A percentile compares a stretch with the other conserved stretches of the same genome.
These are phyloP conservation scores for Metschnikowia kunwiensis DNA, from an alignment of 805 yeast genomes.

Conservation along the genomic window DNA sequence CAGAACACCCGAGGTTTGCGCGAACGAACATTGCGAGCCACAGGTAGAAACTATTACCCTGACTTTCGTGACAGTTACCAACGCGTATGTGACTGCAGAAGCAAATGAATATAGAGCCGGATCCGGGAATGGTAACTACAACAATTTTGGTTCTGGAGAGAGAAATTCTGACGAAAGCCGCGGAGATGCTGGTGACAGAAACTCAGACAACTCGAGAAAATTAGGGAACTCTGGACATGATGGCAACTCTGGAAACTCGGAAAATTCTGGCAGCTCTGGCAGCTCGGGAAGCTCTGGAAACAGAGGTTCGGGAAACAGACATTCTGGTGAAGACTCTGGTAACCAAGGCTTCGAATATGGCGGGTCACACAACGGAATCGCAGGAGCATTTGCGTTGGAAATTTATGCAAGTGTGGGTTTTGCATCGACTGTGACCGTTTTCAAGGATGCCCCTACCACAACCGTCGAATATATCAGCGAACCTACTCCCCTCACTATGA, in stretches of 20 bases:
- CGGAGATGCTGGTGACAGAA: neutral
- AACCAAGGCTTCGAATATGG: neutral
- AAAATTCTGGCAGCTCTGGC: too few species aligned
- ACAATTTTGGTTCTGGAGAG: neutral
- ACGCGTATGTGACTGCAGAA: neutral
- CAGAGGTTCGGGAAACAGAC: neutral
- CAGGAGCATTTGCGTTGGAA: neutral
- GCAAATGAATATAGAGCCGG: neutral
- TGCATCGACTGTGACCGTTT: conserved; percentile 2
- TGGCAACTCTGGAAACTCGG: neutral
- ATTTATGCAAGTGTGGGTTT: neutral
- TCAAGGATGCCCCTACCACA: conserved; percentile 1
- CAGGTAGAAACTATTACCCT: neutral
- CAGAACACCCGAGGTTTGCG: neutral
- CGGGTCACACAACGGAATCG: neutral
- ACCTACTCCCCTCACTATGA: neutral
- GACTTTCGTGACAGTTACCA: neutral
- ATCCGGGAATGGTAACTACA: neutral
- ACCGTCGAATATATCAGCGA: conserved; percentile 1
- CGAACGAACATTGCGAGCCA: neutral
- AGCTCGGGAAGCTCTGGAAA: too few species aligned
- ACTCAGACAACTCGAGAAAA: neutral
- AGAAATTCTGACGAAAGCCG: neutral
- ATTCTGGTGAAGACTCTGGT: neutral
- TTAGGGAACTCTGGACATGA: neutral